These are phyloP conservation scores for Populus hybrid DNA, from an alignment of 441 rosid genomes.

Conservation along the genomic window DNA sequence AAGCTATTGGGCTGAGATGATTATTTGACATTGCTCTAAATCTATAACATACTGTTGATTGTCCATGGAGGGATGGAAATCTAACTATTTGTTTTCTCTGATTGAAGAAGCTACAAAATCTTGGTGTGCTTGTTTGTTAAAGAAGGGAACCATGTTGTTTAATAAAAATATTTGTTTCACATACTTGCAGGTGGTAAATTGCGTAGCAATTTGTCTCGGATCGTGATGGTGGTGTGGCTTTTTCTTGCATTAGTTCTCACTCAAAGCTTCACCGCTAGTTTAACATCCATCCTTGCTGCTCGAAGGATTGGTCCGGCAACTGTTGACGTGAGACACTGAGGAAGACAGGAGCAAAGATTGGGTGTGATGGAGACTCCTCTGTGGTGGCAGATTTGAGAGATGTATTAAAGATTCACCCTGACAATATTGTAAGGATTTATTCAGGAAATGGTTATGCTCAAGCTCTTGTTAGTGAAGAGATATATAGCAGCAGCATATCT, in stretches of 20 bases:
- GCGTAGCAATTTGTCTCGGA: not conserved
- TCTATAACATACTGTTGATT: too few relatives aligned
- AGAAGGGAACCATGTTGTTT: too few relatives aligned
- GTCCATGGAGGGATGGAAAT: too few relatives aligned
- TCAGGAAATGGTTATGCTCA: slow-evolving; percentile 1
- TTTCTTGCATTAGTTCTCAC: slow-evolving; percentile 19
- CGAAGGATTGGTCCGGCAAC: not conserved
- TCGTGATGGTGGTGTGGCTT: slow-evolving; percentile 19
- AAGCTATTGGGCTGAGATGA: too few relatives aligned
- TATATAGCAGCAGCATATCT: slow-evolving; percentile 21
- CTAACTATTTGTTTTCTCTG: too few relatives aligned
- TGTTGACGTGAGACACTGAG: not conserved
- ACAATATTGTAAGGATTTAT: not conserved
- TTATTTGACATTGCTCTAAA: too few relatives aligned
- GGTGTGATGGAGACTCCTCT: slow-evolving; percentile 24
- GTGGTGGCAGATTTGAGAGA: slow-evolving; percentile 9
- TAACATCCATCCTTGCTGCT: not conserved
- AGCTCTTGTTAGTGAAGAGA: slow-evolving; percentile 18
- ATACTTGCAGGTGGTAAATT: slow-evolving; percentile 3
- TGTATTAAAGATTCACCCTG: not conserved
- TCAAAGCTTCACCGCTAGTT: slow-evolving; percentile 15
- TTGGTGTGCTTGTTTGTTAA: too few relatives aligned
- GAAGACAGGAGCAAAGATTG: slow-evolving; percentile 12
- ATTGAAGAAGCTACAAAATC: too few relatives aligned
- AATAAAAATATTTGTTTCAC: not conserved